These are phyloP conservation scores for Mrakia hoshinonis DNA, from an alignment of 768 basidiomycete species.

Conservation along the genomic window DNA sequence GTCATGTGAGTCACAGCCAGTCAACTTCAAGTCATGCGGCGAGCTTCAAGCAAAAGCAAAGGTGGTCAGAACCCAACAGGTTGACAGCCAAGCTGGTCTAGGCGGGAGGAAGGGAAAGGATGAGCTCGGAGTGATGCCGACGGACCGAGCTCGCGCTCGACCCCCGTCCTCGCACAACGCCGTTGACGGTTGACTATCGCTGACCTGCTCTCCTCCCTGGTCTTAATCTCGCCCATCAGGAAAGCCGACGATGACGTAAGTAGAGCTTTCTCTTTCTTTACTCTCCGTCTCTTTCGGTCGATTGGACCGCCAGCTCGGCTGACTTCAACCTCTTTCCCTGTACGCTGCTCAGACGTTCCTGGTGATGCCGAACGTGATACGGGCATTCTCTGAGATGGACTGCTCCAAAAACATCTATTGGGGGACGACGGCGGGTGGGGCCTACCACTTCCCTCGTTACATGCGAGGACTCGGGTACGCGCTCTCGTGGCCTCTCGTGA, in stretches of 20 bases:
- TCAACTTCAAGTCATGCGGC: too few species aligned
- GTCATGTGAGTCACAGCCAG: conserved; percentile 39
- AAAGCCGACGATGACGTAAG: conserved; percentile 43
- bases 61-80: too few species aligned
- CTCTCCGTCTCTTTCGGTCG: background rate
- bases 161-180: too few species aligned
- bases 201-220: background rate
- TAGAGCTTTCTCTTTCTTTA: background rate
- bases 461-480: conserved; percentile 42
- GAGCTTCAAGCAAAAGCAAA: too few species aligned
- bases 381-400: conserved; percentile 39
- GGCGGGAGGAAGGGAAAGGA: too few species aligned
- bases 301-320: background rate
- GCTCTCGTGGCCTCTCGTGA: conserved; percentile 42
- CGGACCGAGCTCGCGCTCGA: too few species aligned
- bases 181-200: background rate
- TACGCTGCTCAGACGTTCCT: conserved; percentile 37
- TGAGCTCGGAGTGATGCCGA: too few species aligned
- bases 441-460: conserved; percentile 40
- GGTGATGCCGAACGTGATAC: conserved; percentile 42
- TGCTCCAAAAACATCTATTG: conserved; percentile 42
- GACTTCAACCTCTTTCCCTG: background rate
- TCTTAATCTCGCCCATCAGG: conserved; percentile 29
- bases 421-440: conserved; percentile 40
- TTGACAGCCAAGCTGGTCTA: too few species aligned